Evolutionary conservation across 305 asterid genomes (phyloP).

Genomic region (Solanum hybrid): DNA sequence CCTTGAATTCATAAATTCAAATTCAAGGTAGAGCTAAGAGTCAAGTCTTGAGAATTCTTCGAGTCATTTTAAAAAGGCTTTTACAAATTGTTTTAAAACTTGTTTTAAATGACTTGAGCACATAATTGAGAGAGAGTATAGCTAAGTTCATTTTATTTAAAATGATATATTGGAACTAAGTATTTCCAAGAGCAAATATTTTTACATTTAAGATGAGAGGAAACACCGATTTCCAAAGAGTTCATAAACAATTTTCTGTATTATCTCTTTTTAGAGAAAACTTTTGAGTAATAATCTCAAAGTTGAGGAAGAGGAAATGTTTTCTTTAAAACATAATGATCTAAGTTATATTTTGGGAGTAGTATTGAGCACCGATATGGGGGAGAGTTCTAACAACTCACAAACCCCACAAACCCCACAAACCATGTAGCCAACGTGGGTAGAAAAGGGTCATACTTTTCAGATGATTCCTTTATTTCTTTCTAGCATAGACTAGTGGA

Average conservation of each 20-base stretch:
- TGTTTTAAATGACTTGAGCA: no score
- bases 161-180: not conserved
- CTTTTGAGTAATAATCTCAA: not conserved
- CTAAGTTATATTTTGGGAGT: not conserved
- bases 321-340: not conserved
- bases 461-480: not conserved
- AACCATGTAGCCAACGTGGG: not conserved
- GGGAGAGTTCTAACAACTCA: not conserved
- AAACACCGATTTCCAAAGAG: not conserved
- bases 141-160: no score
- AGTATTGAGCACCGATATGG: not conserved
- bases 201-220: not conserved
- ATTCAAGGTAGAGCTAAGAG: no score
- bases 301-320: not conserved
- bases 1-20: no score
- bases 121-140: no score
- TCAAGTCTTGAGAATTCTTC: no score
- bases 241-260: not conserved
- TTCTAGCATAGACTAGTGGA: not conserved
- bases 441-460: not conserved
- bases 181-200: not conserved
- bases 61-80: no score
- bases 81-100: no score
- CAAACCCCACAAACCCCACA: not conserved
- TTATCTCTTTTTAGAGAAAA: not conserved